Evolutionary conservation across 495 filamentous ascomycete genomes (phyloP).

Genomic region (Penicillium canariense): DNA sequence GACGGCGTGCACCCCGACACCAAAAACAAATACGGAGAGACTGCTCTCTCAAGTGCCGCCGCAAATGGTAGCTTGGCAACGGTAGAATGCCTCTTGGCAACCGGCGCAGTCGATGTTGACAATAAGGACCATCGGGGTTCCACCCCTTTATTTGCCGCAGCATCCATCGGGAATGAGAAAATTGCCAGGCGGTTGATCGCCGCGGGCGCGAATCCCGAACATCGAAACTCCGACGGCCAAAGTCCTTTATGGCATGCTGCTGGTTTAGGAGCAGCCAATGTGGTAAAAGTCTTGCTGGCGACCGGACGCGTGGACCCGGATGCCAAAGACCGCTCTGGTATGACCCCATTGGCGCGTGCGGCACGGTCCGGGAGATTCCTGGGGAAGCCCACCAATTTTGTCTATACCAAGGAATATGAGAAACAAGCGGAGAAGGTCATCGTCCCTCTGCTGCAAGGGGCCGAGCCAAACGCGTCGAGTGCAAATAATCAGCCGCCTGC

Average conservation of each 20-base stretch:
- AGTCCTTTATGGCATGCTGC: not conserved
- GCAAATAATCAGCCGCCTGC: not conserved
- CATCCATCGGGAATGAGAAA: not conserved
- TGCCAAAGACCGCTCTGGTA: not conserved
- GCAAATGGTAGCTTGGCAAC: not conserved
- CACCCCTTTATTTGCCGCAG: not conserved
- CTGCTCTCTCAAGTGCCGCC: not conserved
- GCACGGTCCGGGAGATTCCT: not conserved
- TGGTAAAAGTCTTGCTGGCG: slow-evolving; percentile 3
- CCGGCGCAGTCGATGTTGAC: not conserved
- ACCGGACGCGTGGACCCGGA: not conserved
- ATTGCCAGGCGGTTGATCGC: not conserved
- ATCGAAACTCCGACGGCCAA: not conserved
- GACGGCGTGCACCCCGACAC: not conserved
- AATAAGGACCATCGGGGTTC: not conserved
- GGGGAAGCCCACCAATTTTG: not conserved
- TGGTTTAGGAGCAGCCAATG: not conserved
- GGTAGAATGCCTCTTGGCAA: not conserved
- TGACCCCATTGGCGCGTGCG: not conserved
- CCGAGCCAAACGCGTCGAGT: not conserved
- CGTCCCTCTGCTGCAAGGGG: not conserved
- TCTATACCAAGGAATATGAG: not conserved
- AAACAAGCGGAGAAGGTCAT: not conserved
- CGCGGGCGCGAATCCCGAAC: not conserved
- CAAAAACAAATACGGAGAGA: not conserved